A percentile compares a stretch with the other conserved stretches of the same genome.
phyloP scores from a whole-genome alignment of 2,329 filamentous ascomycete species.

The Paecilomyces formosus region DNA sequence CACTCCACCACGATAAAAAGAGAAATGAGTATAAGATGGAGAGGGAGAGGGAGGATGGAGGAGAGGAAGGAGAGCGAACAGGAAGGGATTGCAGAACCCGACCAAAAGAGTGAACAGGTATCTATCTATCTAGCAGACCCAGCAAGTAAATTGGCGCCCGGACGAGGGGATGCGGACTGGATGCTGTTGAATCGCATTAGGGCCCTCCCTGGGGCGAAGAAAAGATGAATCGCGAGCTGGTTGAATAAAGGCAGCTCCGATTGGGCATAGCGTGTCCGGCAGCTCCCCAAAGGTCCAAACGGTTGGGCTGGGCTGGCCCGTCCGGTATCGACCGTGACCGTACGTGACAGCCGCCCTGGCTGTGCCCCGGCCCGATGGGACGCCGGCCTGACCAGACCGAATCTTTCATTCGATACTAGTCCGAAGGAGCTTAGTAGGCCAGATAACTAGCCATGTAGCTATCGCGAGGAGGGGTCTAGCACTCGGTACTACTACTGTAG shows the following conservation, averaged over 20 bases:
- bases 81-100: neutral
- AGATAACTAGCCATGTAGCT: too few relatives aligned
- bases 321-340: neutral
- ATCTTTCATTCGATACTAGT: too few relatives aligned
- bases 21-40: neutral
- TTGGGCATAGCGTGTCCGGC: conserved; percentile 22
- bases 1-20: neutral
- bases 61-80: neutral
- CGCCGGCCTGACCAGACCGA: too few relatives aligned
- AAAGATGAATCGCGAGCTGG: conserved; percentile 12
- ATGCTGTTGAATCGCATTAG: neutral
- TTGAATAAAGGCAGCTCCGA: conserved; percentile 24
- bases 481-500: too few relatives aligned
- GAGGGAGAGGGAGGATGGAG: neutral
- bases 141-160: neutral
- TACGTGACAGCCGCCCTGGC: conserved; percentile 1
- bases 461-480: too few relatives aligned
- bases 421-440: too few relatives aligned
- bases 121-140: neutral
- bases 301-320: conserved; percentile 24
- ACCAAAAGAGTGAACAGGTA: neutral
- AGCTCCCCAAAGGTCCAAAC: conserved; percentile 27
- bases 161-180: neutral
- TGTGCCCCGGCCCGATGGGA: too few relatives aligned
- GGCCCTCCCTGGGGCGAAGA: neutral